A percentile compares a stretch with the other conserved stretches of the same genome.
Evolutionary conservation across 495 filamentous ascomycete species (phyloP).

Genomic region (Antarctomyces pellizariae): DNA sequence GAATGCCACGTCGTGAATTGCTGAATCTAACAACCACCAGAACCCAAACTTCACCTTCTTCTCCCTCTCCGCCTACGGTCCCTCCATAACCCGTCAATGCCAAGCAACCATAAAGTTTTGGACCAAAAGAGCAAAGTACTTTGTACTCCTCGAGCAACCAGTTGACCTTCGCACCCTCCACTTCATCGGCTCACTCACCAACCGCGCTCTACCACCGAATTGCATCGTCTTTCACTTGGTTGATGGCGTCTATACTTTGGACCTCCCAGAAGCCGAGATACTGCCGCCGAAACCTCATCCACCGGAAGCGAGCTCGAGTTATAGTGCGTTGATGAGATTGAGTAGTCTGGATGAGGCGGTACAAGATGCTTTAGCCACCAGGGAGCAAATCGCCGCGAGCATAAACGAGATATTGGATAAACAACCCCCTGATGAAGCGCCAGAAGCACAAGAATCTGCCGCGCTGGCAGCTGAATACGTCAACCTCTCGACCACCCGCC

Average conservation of each 20-base stretch:
- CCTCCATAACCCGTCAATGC: conserved; percentile 38
- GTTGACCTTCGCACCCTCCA: conserved; percentile 48
- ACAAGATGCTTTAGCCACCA: conserved; percentile 66
- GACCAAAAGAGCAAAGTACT: conserved; percentile 41
- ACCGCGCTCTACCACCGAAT: conserved; percentile 61
- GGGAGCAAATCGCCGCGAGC: conserved; percentile 47
- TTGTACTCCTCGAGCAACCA: conserved; percentile 45
- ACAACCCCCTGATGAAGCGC: conserved; percentile 22
- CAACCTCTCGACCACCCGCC: conserved; percentile 32
- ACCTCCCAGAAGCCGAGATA: conserved; percentile 19
- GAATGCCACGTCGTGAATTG: too few relatives aligned
- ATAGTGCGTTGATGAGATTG: conserved; percentile 74
- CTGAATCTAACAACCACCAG: too few relatives aligned
- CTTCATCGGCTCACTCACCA: conserved; percentile 61
- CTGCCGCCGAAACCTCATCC: conserved; percentile 22
- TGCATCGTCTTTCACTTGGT: conserved; percentile 68
- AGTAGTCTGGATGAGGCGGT: conserved; percentile 81
- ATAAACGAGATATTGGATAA: conserved; percentile 49
- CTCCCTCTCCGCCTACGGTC: conserved; percentile 46
- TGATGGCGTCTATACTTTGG: conserved; percentile 67
- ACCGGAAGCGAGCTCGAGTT: conserved; percentile 43
- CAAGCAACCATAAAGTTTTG: conserved; percentile 50
- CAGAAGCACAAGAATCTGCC: conserved; percentile 39
- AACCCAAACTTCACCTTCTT: conserved; percentile 83
- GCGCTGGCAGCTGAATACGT: conserved; percentile 35